Percentiles rank a stretch among this genome's conserved stretches.
These are phyloP conservation scores for Pichia sp. DNA, from an alignment of 1,139 yeast species.

Conservation along the genomic window DNA sequence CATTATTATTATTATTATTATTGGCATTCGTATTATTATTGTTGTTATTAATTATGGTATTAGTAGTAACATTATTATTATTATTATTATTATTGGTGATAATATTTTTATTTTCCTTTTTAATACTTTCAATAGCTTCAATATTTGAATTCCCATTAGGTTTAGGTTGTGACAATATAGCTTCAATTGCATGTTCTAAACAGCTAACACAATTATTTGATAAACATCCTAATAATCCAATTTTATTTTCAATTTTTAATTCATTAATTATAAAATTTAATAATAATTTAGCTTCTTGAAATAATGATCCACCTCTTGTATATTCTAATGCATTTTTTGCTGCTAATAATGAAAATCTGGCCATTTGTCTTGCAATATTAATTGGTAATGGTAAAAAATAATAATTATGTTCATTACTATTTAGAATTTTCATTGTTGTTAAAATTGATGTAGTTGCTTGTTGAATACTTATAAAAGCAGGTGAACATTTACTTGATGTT, in stretches of 20 bases:
- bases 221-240: conserved; percentile 54
- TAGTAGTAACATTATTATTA: neutral
- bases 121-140: conserved; percentile 5
- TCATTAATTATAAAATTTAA: conserved; percentile 44
- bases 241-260: conserved; percentile 44
- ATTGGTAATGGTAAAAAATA: conserved; percentile 60
- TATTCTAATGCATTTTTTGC: conserved; percentile 79
- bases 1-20: too few species aligned
- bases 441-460: conserved; percentile 67
- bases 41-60: too few species aligned
- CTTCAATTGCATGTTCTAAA: conserved; percentile 52
- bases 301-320: conserved; percentile 75
- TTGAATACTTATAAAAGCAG: conserved; percentile 58
- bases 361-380: conserved; percentile 62
- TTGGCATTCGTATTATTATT: too few species aligned
- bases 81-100: neutral
- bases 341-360: conserved; percentile 61
- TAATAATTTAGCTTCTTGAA: conserved; percentile 58
- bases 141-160: neutral
- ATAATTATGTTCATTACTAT: conserved; percentile 33
- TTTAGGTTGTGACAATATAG: conserved; percentile 37
- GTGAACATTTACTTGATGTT: conserved; percentile 35
- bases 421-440: conserved; percentile 48
- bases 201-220: conserved; percentile 50
- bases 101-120: conserved; percentile 15